These are phyloP conservation scores for Vigna unguiculata DNA, from an alignment of 306 rosid species.

Conservation along the genomic window DNA sequence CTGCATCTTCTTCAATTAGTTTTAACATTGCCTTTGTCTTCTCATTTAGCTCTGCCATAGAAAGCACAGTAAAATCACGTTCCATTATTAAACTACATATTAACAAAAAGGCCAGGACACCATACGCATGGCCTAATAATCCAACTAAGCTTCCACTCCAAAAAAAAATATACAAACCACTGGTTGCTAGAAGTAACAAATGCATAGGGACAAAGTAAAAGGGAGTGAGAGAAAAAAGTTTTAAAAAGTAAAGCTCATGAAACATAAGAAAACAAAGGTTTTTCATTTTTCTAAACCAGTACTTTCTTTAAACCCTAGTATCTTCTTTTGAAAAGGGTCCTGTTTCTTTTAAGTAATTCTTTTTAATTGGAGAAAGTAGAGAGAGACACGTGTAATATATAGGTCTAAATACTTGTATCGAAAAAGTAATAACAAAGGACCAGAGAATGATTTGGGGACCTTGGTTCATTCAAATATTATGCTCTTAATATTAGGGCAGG, in stretches of 20 bases:
- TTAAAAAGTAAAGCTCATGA: constrained; percentile 32
- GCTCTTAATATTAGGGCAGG: constrained; percentile 13
- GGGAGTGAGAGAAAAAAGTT: constrained; percentile 18
- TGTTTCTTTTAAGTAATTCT: constrained; percentile 22
- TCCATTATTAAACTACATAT: not conserved
- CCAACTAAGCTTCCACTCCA: not conserved
- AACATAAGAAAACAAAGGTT: constrained; percentile 27
- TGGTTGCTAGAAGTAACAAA: constrained; percentile 16
- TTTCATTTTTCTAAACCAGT: constrained; percentile 30
- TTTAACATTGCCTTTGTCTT: constrained; percentile 74
- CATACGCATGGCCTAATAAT: not conserved
- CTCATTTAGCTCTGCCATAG: constrained; percentile 68
- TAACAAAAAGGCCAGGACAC: constrained; percentile 13
- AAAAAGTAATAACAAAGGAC: constrained; percentile 21
- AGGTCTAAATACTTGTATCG: constrained; percentile 35
- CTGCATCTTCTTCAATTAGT: constrained; percentile 82
- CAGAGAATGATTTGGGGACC: constrained; percentile 39
- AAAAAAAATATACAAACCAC: not conserved
- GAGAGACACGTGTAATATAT: constrained; percentile 8
- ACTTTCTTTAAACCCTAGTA: constrained; percentile 4
- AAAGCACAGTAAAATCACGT: constrained; percentile 20
- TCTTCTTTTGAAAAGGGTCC: constrained; percentile 23
- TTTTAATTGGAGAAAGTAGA: constrained; percentile 2
- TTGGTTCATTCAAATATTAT: constrained; percentile 22
- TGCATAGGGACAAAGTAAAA: constrained; percentile 41